phyloP scores from a whole-genome alignment of 495 filamentous ascomycete species.

The Rhypophila decipiens region DNA sequence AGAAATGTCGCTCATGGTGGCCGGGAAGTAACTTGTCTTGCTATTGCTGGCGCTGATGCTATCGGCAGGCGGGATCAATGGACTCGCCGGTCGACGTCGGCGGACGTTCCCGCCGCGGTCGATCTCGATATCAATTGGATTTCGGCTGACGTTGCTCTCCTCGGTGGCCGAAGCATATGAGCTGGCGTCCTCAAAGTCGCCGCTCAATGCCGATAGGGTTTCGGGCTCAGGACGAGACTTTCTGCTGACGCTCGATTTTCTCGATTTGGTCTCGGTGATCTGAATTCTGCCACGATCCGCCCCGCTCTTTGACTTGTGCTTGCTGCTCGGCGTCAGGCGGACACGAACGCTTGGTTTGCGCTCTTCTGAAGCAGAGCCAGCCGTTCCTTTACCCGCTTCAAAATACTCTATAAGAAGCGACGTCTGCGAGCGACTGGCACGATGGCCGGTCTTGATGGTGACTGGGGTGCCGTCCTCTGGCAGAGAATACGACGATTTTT shows the following conservation, averaged over 20 bases:
- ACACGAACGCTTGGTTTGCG: constrained; percentile 89
- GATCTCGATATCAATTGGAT: constrained; percentile 83
- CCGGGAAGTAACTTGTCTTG: constrained; percentile 52
- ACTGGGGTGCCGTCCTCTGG: constrained; percentile 93
- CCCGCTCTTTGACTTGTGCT: constrained; percentile 49
- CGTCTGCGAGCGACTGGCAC: constrained; percentile 67
- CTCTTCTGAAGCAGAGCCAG: constrained; percentile 41
- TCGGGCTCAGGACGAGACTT: constrained; percentile 32
- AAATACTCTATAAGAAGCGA: constrained; percentile 98
- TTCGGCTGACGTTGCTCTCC: constrained; percentile 63
- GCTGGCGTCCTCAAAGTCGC: constrained; percentile 47
- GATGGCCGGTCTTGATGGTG: constrained; percentile 73
- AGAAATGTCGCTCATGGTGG: constrained; percentile 73
- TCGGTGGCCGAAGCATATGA: constrained; percentile 71
- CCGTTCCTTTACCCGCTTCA: constrained; percentile 67
- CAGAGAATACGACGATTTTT: constrained; percentile 69
- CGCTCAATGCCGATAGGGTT: constrained; percentile 32
- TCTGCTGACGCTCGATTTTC: constrained; percentile 54
- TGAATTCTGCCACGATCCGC: constrained; percentile 53
- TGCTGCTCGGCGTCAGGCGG: constrained; percentile 75
- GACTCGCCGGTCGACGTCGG: constrained; percentile 46
- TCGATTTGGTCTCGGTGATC: constrained; percentile 65
- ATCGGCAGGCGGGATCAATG: constrained; percentile 46
- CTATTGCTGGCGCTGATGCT: constrained; percentile 45
- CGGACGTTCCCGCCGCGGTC: constrained; percentile 27